Percentiles rank a stretch among this genome's conserved stretches.
phyloP scores from a whole-genome alignment of 1,284 basidiomycete genomes.

The Flammula alnicola region DNA sequence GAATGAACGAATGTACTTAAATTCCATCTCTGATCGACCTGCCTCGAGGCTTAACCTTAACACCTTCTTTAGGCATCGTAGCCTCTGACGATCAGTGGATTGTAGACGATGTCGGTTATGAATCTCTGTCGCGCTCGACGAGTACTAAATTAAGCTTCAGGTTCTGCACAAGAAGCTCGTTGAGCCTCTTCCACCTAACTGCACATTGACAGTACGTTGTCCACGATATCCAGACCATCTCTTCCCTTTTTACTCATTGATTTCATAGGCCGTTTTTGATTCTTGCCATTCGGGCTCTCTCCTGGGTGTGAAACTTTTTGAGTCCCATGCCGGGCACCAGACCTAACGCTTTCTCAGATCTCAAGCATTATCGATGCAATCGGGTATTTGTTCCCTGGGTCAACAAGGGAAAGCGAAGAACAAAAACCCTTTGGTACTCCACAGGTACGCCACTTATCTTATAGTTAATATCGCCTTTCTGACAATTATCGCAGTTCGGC shows the following conservation, averaged over 20 bases:
- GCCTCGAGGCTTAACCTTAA: neutral
- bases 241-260: too few species aligned
- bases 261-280: constrained; percentile 6
- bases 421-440: neutral
- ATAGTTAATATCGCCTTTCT: neutral
- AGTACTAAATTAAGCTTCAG: constrained; percentile 6
- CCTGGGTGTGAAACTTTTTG: neutral
- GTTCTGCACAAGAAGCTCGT: constrained; percentile 14
- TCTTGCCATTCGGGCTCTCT: constrained; percentile 4
- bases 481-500: neutral
- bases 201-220: neutral
- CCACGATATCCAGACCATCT: too few species aligned
- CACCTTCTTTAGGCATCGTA: constrained; percentile 16
- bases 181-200: neutral
- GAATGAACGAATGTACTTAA: constrained; percentile 32
- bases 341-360: neutral
- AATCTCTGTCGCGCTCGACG: neutral
- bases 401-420: constrained; percentile 3
- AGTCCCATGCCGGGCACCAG: neutral
- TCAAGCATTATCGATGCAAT: constrained; percentile 5
- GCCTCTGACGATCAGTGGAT: constrained; percentile 23
- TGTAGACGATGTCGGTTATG: constrained; percentile 23
- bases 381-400: constrained; percentile 4
- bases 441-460: neutral
- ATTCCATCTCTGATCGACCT: neutral